A percentile compares a stretch with the other conserved stretches of the same genome.
Evolutionary conservation across 495 filamentous ascomycete genomes (phyloP).

Genomic region (Annulohypoxylon stygium): DNA sequence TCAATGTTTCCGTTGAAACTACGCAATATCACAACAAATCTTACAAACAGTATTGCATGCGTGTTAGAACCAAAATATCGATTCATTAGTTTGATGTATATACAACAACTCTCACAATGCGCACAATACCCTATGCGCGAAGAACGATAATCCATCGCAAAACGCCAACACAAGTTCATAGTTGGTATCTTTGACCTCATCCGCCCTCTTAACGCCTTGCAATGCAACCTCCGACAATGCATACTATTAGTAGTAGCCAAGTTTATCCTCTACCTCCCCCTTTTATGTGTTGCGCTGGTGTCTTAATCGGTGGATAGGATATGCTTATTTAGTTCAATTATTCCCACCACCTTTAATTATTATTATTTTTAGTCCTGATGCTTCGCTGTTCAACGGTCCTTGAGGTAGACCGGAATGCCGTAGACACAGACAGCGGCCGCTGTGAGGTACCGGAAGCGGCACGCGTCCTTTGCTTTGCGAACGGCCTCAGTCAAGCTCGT

Average conservation of each 20-base stretch:
- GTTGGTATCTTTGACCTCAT: background rate
- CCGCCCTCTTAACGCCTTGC: conserved; percentile 15
- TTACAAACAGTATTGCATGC: background rate
- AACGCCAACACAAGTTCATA: background rate
- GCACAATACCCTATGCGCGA: conserved; percentile 3
- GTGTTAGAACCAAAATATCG: background rate
- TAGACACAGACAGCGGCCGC: conserved; percentile 94
- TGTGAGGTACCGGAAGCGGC: conserved; percentile 89
- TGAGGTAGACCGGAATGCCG: conserved; percentile 90
- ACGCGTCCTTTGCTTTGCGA: conserved; percentile 75
- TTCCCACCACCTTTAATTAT: background rate
- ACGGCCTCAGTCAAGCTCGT: conserved; percentile 82
- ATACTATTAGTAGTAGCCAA: background rate
- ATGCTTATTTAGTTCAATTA: background rate
- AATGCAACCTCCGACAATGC: conserved; percentile 5
- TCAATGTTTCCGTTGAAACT: background rate
- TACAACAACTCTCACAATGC: background rate
- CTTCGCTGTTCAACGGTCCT: conserved; percentile 22
- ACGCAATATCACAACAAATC: background rate
- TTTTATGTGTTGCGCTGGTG: background rate
- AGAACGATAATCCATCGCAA: background rate
- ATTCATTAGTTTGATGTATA: background rate
- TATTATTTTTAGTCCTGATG: too few relatives aligned
- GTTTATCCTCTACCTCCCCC: background rate
- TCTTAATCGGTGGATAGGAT: background rate